phyloP scores from a whole-genome alignment of 1,284 basidiomycete genomes.

The Meripilus lineatus region DNA sequence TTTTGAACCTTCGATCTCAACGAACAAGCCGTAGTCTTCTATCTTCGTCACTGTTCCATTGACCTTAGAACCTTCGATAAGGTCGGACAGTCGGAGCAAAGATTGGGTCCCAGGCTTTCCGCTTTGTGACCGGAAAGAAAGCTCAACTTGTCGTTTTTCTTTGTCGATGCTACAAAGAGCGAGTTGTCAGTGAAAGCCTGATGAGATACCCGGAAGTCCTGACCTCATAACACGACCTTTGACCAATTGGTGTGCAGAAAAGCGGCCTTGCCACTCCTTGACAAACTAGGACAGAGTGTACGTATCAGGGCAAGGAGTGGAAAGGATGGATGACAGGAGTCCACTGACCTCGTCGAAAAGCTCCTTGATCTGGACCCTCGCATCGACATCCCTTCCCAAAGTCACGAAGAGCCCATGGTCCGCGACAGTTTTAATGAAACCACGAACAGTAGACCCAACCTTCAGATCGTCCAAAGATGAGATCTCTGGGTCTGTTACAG shows the following conservation, averaged over 20 bases:
- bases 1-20: conserved; percentile 80
- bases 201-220: conserved; percentile 18
- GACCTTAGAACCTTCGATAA: conserved; percentile 73
- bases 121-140: conserved; percentile 74
- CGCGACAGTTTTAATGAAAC: conserved; percentile 86
- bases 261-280: conserved; percentile 91
- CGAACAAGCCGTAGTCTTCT: conserved; percentile 89
- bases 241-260: conserved; percentile 81
- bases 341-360: conserved; percentile 79
- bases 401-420: conserved; percentile 91
- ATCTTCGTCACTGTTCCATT: conserved; percentile 73
- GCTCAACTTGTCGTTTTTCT: conserved; percentile 76
- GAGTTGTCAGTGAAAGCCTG: neutral
- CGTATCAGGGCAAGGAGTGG: conserved; percentile 9
- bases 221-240: conserved; percentile 81
- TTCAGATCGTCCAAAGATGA: conserved; percentile 60
- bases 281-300: conserved; percentile 57
- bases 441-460: conserved; percentile 72
- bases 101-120: conserved; percentile 34
- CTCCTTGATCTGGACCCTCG: conserved; percentile 91
- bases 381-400: conserved; percentile 79
- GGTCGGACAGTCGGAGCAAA: conserved; percentile 48
- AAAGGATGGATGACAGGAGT: conserved; percentile 1
- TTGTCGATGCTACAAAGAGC: conserved; percentile 52
- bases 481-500: conserved; percentile 69